Evolutionary conservation across 345 rosid genomes (phyloP).

Genomic region (Acer saccharum): DNA sequence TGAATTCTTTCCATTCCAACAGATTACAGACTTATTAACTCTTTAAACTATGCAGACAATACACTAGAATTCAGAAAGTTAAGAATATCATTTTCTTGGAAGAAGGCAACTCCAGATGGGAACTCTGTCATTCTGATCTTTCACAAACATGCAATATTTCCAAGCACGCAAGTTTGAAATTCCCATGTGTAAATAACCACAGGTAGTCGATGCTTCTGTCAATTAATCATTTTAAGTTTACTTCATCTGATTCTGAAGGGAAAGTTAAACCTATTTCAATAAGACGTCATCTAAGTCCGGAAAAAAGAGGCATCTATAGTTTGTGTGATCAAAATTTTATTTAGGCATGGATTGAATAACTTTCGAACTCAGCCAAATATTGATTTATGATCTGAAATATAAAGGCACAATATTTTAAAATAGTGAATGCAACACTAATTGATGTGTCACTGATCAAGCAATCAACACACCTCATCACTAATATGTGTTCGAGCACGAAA

Average conservation of each 20-base stretch:
- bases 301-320: background rate
- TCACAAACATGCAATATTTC: background rate
- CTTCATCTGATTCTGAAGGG: background rate
- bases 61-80: background rate
- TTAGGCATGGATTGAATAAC: background rate
- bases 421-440: background rate
- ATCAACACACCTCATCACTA: conserved; percentile 74
- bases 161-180: background rate
- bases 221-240: background rate
- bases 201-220: background rate
- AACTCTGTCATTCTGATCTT: background rate
- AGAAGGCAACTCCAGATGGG: background rate
- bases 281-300: background rate
- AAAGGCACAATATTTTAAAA: background rate
- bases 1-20: background rate
- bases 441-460: conserved; percentile 7
- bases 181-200: background rate
- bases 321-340: background rate
- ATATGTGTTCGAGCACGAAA: conserved; percentile 97
- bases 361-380: conserved; percentile 7
- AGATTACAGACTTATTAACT: conserved; percentile 6
- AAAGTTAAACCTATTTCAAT: background rate
- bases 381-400: background rate
- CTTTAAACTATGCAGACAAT: background rate
- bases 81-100: background rate